Percentiles rank a stretch among this genome's conserved stretches.
Conservation (phyloP, 345 rosid species). For the Dipteronia dyeriana region DNA sequence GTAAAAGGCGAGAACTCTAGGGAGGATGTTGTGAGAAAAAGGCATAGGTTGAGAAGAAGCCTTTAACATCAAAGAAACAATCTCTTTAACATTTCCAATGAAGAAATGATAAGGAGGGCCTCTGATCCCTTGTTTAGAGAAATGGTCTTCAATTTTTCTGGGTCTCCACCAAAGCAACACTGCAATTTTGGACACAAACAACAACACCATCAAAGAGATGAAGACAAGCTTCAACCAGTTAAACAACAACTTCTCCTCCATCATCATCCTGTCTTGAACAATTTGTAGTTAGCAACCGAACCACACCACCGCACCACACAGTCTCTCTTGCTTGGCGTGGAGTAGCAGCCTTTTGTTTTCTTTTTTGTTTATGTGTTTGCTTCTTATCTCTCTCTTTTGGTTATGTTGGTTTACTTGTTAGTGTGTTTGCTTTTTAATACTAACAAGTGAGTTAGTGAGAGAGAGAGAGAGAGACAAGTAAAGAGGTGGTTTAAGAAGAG, state of each 20-base stretch:
- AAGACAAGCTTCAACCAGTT: conserved; percentile 52
- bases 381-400: conserved; percentile 36
- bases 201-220: conserved; percentile 34
- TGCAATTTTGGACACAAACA: conserved; percentile 46
- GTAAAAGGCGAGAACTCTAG: conserved; percentile 90
- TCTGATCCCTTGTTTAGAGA: conserved; percentile 90
- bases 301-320: not conserved
- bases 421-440: conserved; percentile 43
- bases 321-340: conserved; percentile 19
- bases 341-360: conserved; percentile 26
- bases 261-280: not conserved
- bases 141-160: conserved; percentile 84
- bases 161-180: conserved; percentile 92
- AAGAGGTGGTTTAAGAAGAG: not conserved
- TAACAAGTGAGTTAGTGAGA: too few relatives aligned
- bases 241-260: conserved; percentile 17
- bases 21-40: conserved; percentile 96
- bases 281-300: not conserved
- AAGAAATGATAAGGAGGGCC: conserved; percentile 98
- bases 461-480: not conserved
- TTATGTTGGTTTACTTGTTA: conserved; percentile 44
- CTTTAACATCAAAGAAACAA: conserved; percentile 82
- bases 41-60: conserved; percentile 98
- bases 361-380: conserved; percentile 19
- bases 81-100: conserved; percentile 91